Conservation (phyloP, 2,329 filamentous ascomycete genomes). For the Moelleriella libera region DNA sequence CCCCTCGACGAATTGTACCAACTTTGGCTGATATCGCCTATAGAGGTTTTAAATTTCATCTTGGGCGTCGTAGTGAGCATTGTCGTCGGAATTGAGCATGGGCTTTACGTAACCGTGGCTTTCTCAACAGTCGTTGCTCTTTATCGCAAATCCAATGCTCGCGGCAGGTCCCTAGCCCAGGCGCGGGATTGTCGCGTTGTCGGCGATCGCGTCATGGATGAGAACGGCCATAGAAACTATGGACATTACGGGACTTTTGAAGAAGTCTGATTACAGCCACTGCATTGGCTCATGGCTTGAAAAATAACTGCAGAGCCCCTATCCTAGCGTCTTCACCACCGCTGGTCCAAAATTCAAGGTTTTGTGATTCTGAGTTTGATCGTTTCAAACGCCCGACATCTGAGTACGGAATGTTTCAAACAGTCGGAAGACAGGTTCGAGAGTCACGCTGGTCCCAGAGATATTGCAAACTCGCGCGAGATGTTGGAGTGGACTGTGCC, state of each 20-base stretch:
- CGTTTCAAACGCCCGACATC: slow-evolving; percentile 59
- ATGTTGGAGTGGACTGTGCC: slow-evolving; percentile 22
- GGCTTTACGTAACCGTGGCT: slow-evolving; percentile 76
- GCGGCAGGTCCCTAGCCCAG: slow-evolving; percentile 66
- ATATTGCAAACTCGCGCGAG: slow-evolving; percentile 26
- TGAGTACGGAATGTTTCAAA: slow-evolving; percentile 51
- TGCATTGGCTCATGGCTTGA: slow-evolving; percentile 83
- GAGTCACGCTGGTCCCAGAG: slow-evolving; percentile 72
- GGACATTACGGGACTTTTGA: slow-evolving; percentile 45
- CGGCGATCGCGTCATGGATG: slow-evolving; percentile 57
- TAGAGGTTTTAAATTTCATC: slow-evolving; percentile 89
- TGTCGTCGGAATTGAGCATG: slow-evolving; percentile 79
- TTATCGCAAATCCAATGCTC: slow-evolving; percentile 70
- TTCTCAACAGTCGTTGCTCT: slow-evolving; percentile 66
- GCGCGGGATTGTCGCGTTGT: slow-evolving; percentile 61
- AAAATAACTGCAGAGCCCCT: slow-evolving; percentile 64
- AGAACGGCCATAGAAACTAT: slow-evolving; percentile 31
- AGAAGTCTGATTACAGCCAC: slow-evolving; percentile 34
- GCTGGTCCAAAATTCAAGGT: slow-evolving; percentile 58
- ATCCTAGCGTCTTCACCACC: slow-evolving; percentile 94
- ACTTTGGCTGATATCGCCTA: slow-evolving; percentile 85
- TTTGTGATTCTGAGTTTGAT: slow-evolving; percentile 32
- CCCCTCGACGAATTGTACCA: slow-evolving; percentile 84
- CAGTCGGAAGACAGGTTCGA: slow-evolving; percentile 71
- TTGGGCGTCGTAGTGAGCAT: slow-evolving; percentile 81